A percentile compares a stretch with the other conserved stretches of the same genome.
phyloP scores from a whole-genome alignment of 331 rosid genomes.

The Pyracantha coccinea region DNA sequence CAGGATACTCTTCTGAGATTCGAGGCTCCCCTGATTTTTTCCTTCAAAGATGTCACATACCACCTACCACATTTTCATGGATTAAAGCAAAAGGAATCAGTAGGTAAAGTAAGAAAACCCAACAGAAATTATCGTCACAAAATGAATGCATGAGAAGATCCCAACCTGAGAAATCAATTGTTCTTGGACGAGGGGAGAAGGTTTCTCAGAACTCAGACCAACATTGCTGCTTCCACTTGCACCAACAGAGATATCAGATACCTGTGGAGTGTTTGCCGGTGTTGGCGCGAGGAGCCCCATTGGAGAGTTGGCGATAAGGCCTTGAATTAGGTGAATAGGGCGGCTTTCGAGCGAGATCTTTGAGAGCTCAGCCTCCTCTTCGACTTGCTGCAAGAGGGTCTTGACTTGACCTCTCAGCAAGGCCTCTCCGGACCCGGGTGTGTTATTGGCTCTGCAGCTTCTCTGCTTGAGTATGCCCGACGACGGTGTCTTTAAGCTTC shows the following conservation, averaged over 20 bases:
- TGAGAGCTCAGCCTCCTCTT: constrained; percentile 76
- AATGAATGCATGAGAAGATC: too few species aligned
- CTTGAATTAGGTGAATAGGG: constrained; percentile 35
- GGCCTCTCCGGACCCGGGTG: constrained; percentile 94
- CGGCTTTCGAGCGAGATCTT: constrained; percentile 44
- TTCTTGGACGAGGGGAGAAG: constrained; percentile 33
- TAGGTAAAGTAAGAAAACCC: too few species aligned
- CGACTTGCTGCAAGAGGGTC: constrained; percentile 84
- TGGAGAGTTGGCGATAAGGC: constrained; percentile 28
- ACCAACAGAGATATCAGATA: constrained; percentile 29
- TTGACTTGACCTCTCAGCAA: constrained; percentile 89
- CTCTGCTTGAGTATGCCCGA: constrained; percentile 38
- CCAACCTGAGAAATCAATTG: constrained; percentile 53
- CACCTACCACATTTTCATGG: constrained; percentile 26
- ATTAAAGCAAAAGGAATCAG: background rate
- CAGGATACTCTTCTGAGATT: constrained; percentile 48
- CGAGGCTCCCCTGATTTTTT: constrained; percentile 33
- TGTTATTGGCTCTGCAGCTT: constrained; percentile 43
- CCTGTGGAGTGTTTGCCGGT: constrained; percentile 74
- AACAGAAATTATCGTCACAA: too few species aligned
- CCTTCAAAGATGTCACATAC: constrained; percentile 30
- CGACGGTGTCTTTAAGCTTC: constrained; percentile 53
- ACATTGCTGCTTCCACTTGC: background rate
- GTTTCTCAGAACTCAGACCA: constrained; percentile 14
- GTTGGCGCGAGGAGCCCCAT: constrained; percentile 67